Conservation (phyloP, 768 basidiomycete species). For the Crucibulum laeve region DNA sequence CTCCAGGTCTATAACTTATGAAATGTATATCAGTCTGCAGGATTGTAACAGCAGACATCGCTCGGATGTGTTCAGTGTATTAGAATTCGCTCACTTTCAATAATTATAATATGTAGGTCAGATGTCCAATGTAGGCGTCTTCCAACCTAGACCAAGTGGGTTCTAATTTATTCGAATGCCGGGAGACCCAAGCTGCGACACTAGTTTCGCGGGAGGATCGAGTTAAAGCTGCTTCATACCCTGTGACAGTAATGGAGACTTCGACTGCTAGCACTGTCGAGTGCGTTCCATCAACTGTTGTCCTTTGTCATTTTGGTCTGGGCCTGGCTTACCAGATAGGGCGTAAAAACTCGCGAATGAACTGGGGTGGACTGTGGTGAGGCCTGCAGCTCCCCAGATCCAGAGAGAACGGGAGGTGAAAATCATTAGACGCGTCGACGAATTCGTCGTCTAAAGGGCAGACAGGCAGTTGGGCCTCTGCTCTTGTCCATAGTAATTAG, state of each 20-base stretch:
- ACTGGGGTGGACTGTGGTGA: slow-evolving; percentile 17
- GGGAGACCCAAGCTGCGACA: neutral
- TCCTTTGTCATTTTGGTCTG: neutral
- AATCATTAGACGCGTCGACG: slow-evolving; percentile 16
- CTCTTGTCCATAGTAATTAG: too few relatives aligned
- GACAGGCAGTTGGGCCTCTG: too few relatives aligned
- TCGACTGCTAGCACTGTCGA: neutral
- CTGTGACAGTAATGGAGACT: slow-evolving; percentile 7
- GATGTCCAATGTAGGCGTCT: neutral
- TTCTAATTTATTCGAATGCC: neutral
- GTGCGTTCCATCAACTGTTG: neutral
- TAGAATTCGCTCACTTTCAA: too few relatives aligned
- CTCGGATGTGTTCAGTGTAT: too few relatives aligned
- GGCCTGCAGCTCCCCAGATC: too few relatives aligned
- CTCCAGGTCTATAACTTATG: neutral
- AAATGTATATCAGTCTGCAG: too few relatives aligned
- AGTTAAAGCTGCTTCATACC: slow-evolving; percentile 14
- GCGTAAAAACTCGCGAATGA: slow-evolving; percentile 16
- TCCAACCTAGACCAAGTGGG: neutral
- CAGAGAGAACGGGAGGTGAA: too few relatives aligned
- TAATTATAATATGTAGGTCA: too few relatives aligned
- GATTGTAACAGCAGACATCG: too few relatives aligned
- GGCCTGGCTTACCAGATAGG: slow-evolving; percentile 7
- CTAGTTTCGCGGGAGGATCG: slow-evolving; percentile 9
- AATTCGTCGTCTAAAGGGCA: slow-evolving; percentile 25